Base-by-base conservation (phyloP, 805 yeast genomes). In the Myxozyma lipomycoides region DNA sequence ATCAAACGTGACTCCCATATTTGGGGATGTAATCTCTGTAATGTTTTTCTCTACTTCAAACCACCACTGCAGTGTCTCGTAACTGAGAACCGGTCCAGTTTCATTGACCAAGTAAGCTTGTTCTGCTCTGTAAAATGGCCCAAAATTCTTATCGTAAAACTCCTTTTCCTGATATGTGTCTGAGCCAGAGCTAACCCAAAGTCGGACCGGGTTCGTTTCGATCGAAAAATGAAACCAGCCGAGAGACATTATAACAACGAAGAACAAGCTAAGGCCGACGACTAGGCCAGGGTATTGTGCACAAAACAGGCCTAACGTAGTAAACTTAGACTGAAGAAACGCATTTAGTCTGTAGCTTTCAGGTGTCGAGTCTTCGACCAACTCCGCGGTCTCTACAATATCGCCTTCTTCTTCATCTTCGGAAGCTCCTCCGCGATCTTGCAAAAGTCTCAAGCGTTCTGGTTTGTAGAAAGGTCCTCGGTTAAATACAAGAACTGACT, bases 111-210 rank as follows among this genome's bases (percentile, higher is more conserved):
- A 71, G 57, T 86, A 86, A 0, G 87, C 70, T 67, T 91, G 98
- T 62, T 88, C 91, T 3, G 87, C 79, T 60, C 97, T 75, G 70
- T 84, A 93, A 72, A 93, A 91, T 35, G 95, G 95, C 0, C 97
- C 96, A 67, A 91, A 91, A 54, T 81, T 78, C 19, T 76, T 75
- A 64, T 93, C 96, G 64, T 81, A 91, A 59, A 73, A 81, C 48
- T 73, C 70, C 61, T 83, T 82, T 61, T 91, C 83, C 38, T 76
- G 70, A 47, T 74, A 82, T 10, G 89, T 88, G 2, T 78, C 80
- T 7, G 93, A 84, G 19, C 71, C 63, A 2, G 90, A 82, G 58
- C 93, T 83, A 0, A 93, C 98, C 98, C 98, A 91, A 26, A 91
- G 70, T 55, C 83, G 80, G 2, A 85, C 78, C 0, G 98, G 98